phyloP scores from a whole-genome alignment of 202 grass and related monocot species.

The Alloteropsis angusta region DNA sequence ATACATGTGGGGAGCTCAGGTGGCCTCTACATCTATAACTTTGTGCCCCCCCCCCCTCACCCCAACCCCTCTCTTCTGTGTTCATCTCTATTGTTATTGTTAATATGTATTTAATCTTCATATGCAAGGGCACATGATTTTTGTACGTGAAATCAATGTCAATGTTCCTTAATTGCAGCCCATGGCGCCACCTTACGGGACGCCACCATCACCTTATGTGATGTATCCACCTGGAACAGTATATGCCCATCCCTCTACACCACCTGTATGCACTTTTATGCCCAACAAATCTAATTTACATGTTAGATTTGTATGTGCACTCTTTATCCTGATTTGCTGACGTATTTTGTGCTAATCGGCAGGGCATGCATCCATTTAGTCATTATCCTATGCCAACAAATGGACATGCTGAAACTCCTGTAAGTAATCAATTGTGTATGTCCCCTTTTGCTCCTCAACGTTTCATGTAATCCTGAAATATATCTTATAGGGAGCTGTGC shows the following conservation, averaged over 20 bases:
- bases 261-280: conserved; percentile 57
- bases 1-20: conserved; percentile 99
- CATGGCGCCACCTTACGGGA: conserved; percentile 80
- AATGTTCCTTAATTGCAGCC: conserved; percentile 43
- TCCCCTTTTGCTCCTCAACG: conserved; percentile 2
- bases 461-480: conserved; percentile 24
- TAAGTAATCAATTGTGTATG: conserved; percentile 22
- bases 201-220: conserved; percentile 64
- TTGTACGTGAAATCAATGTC: conserved; percentile 16
- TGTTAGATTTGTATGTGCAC: conserved; percentile 1
- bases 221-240: conserved; percentile 96
- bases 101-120: conserved; percentile 2
- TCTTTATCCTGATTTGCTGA: conserved; percentile 23
- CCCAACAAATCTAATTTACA: conserved; percentile 7
- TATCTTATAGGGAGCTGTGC: conserved; percentile 30
- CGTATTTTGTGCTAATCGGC: conserved; percentile 18
- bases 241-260: conserved; percentile 78
- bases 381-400: conserved; percentile 50
- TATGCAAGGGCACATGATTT: background rate
- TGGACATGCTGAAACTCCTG: conserved; percentile 38
- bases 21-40: conserved; percentile 16
- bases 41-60: background rate
- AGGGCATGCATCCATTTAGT: conserved; percentile 82
- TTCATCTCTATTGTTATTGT: background rate
- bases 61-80: background rate